phyloP scores from a whole-genome alignment of 2,329 filamentous ascomycete species.

The Ambrosiella cleistominuta region DNA sequence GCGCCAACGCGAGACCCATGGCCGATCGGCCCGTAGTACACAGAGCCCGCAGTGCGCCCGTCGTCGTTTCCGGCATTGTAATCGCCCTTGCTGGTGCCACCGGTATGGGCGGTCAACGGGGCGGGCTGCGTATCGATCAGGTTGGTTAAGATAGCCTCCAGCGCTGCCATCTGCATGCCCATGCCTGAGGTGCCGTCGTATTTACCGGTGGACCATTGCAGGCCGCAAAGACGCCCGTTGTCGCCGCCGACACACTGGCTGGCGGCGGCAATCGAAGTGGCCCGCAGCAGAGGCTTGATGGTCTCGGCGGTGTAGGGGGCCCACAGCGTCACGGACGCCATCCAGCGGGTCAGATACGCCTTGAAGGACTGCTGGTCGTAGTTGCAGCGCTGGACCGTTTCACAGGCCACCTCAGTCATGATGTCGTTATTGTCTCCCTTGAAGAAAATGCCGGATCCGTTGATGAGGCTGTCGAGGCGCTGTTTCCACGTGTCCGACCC shows the following conservation, averaged over 20 bases:
- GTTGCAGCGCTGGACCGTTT: slow-evolving; percentile 42
- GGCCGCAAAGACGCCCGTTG: slow-evolving; percentile 40
- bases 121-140: slow-evolving; percentile 29
- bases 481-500: slow-evolving; percentile 36
- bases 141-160: slow-evolving; percentile 47
- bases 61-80: slow-evolving; percentile 28
- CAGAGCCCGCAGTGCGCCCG: slow-evolving; percentile 16
- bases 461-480: slow-evolving; percentile 38
- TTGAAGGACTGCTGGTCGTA: slow-evolving; percentile 47
- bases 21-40: slow-evolving; percentile 22
- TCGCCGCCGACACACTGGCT: slow-evolving; percentile 38
- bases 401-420: slow-evolving; percentile 50
- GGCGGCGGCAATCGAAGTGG: slow-evolving; percentile 39
- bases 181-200: slow-evolving; percentile 46
- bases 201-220: slow-evolving; percentile 36
- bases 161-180: slow-evolving; percentile 53
- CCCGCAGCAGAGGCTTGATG: slow-evolving; percentile 35
- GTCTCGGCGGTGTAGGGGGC: slow-evolving; percentile 37
- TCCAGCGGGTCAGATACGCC: slow-evolving; percentile 43
- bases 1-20: slow-evolving; percentile 51
- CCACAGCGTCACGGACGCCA: slow-evolving; percentile 45
- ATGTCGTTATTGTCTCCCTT: slow-evolving; percentile 31
- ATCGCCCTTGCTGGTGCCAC: slow-evolving; percentile 38
- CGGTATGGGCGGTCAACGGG: slow-evolving; percentile 32
- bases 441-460: slow-evolving; percentile 38